These are phyloP conservation scores for Stereum hirsutum DNA, from an alignment of 1,284 basidiomycete species.

Conservation along the genomic window DNA sequence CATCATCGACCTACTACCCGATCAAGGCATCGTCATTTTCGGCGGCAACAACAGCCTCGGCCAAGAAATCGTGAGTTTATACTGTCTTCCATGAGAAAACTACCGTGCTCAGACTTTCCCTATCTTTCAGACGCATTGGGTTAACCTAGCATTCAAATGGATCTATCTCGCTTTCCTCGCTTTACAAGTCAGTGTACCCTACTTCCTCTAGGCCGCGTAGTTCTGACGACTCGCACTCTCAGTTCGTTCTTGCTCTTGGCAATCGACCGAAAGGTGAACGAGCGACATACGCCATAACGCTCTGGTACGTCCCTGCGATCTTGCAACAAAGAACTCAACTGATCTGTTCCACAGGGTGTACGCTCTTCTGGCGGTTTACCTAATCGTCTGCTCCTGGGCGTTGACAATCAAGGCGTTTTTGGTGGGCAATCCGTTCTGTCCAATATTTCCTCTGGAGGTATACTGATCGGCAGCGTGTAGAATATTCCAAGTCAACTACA, in stretches of 20 bases:
- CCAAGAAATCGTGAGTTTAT: conserved; percentile 37
- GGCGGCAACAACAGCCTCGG: conserved; percentile 35
- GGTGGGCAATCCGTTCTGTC: conserved; percentile 24
- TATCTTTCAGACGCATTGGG: conserved; percentile 67
- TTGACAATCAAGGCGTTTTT: conserved; percentile 73
- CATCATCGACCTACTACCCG: conserved; percentile 84
- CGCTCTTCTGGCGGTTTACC: conserved; percentile 70
- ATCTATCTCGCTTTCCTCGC: conserved; percentile 82
- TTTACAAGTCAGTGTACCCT: conserved; percentile 36
- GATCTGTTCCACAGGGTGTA: conserved; percentile 49
- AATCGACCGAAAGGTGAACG: conserved; percentile 96
- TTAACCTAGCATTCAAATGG: conserved; percentile 82
- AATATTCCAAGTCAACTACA: conserved; percentile 45
- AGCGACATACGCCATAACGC: conserved; percentile 70
- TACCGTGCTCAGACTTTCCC: conserved; percentile 5
- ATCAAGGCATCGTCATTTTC: conserved; percentile 57
- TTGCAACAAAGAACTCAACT: neutral
- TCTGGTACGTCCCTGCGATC: conserved; percentile 43
- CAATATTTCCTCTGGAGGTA: neutral
- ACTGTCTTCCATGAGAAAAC: neutral
- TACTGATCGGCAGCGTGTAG: conserved; percentile 23
- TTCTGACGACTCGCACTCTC: neutral
- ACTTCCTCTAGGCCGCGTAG: neutral
- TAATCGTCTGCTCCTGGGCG: conserved; percentile 80
- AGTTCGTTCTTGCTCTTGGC: conserved; percentile 92